phyloP scores from a whole-genome alignment of 1,284 basidiomycete genomes.

The Tilletiaria anomala region DNA sequence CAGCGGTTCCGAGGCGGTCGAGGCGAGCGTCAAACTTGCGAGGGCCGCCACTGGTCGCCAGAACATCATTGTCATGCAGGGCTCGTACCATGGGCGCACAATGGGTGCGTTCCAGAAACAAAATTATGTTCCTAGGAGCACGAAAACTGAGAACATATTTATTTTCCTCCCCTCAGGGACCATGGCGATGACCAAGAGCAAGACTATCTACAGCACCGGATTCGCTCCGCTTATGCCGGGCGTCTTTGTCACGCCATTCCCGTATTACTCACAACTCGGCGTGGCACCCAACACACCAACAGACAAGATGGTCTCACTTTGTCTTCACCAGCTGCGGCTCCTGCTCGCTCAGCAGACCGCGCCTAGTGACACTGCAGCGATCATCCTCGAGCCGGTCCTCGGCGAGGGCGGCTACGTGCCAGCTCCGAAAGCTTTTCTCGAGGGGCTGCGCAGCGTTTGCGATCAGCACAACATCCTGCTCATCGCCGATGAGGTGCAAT shows the following conservation, averaged over 20 bases:
- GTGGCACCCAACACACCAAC: slow-evolving; percentile 52
- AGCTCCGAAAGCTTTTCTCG: slow-evolving; percentile 64
- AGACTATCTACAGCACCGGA: background rate
- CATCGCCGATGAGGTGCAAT: slow-evolving; percentile 48
- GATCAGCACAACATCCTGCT: slow-evolving; percentile 62
- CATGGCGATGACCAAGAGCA: background rate
- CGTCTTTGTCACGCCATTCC: slow-evolving; percentile 66
- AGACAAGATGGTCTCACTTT: slow-evolving; percentile 53
- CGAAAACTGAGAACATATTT: too few relatives aligned
- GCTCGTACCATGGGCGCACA: slow-evolving; percentile 37
- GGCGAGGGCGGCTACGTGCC: slow-evolving; percentile 88
- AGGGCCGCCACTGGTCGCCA: slow-evolving; percentile 60
- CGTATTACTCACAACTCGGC: slow-evolving; percentile 81
- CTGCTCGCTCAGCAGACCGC: slow-evolving; percentile 59
- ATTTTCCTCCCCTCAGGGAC: too few relatives aligned
- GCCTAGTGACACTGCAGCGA: slow-evolving; percentile 74
- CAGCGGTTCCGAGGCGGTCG: slow-evolving; percentile 79
- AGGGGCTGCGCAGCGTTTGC: slow-evolving; percentile 66
- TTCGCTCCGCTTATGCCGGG: slow-evolving; percentile 41
- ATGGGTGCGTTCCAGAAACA: too few relatives aligned
- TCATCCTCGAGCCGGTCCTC: slow-evolving; percentile 81
- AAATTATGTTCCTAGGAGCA: too few relatives aligned
- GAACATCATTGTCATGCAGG: slow-evolving; percentile 78
- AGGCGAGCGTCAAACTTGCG: slow-evolving; percentile 64
- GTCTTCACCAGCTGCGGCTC: slow-evolving; percentile 68